Conservation (phyloP, 78 protist genomes). For the Dictyostelium discoideum region DNA sequence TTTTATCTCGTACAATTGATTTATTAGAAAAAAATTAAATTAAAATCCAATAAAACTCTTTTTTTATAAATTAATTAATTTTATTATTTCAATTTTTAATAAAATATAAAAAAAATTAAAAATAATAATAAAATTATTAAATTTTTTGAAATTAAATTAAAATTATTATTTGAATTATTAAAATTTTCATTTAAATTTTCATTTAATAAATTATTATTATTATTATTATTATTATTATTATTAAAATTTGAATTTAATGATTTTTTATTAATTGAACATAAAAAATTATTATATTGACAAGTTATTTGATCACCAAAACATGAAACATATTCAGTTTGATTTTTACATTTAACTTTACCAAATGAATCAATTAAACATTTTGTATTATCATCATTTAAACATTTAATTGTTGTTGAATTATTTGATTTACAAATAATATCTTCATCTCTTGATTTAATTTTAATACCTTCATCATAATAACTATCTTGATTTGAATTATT, state of each 20-base stretch:
- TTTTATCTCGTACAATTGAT: slow-evolving; percentile 59
- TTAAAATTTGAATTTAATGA: not conserved
- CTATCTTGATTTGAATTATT: too few species aligned
- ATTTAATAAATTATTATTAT: not conserved
- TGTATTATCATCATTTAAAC: not conserved
- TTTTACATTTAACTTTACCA: not conserved
- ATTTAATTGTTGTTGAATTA: not conserved
- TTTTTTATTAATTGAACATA: not conserved
- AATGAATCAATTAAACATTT: not conserved
- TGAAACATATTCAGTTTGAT: not conserved
- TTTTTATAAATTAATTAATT: not conserved
- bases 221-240: not conserved
- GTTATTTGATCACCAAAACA: not conserved
- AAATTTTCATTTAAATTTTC: not conserved
- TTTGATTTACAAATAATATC: not conserved
- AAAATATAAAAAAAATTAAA: not conserved
- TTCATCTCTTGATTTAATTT: not conserved
- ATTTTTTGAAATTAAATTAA: not conserved
- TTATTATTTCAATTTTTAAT: too few species aligned
- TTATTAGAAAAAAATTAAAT: slow-evolving; percentile 25
- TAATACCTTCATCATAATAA: not conserved
- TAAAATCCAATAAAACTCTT: not conserved
- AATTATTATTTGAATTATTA: not conserved
- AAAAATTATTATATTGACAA: not conserved
- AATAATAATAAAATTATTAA: not conserved